Percentiles rank a stretch among this genome's conserved stretches.
Conservation (phyloP, 768 basidiomycete species). For the Agaricus blazei region DNA sequence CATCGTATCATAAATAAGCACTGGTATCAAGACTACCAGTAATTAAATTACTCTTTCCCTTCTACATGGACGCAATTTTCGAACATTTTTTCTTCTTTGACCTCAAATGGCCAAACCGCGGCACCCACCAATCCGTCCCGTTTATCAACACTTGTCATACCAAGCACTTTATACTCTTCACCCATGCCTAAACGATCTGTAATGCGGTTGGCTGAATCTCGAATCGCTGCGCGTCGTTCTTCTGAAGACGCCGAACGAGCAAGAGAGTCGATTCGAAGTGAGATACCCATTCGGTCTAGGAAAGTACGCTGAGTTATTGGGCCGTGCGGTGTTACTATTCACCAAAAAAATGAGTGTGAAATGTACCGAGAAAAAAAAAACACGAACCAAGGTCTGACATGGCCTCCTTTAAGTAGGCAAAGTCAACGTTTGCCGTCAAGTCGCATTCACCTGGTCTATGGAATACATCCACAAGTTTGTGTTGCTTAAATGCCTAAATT, state of each 20-base stretch:
- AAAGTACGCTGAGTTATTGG: constrained; percentile 75
- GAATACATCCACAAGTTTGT: constrained; percentile 82
- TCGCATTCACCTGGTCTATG: constrained; percentile 84
- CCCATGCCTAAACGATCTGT: constrained; percentile 86
- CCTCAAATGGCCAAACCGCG: constrained; percentile 29
- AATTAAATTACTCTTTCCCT: not conserved
- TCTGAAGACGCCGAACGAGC: constrained; percentile 42
- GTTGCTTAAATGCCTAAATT: constrained; percentile 83
- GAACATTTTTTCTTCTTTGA: constrained; percentile 12
- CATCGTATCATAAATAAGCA: not conserved
- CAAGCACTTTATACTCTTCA: constrained; percentile 77
- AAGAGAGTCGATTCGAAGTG: constrained; percentile 59
- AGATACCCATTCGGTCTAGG: constrained; percentile 73
- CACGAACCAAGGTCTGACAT: constrained; percentile 59
- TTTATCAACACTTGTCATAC: constrained; percentile 28
- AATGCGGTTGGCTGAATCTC: constrained; percentile 60
- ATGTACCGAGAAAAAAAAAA: constrained; percentile 1
- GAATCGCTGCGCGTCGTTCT: constrained; percentile 49
- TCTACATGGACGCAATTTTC: constrained; percentile 8
- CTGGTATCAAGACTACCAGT: not conserved
- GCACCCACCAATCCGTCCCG: constrained; percentile 8
- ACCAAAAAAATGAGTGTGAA: constrained; percentile 3
- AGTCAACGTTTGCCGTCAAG: constrained; percentile 96
- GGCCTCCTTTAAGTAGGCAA: constrained; percentile 80
- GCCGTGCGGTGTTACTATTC: constrained; percentile 47